Evolutionary conservation across 768 basidiomycete species (phyloP).

Genomic region (Hemileccinum rubropunctum): DNA sequence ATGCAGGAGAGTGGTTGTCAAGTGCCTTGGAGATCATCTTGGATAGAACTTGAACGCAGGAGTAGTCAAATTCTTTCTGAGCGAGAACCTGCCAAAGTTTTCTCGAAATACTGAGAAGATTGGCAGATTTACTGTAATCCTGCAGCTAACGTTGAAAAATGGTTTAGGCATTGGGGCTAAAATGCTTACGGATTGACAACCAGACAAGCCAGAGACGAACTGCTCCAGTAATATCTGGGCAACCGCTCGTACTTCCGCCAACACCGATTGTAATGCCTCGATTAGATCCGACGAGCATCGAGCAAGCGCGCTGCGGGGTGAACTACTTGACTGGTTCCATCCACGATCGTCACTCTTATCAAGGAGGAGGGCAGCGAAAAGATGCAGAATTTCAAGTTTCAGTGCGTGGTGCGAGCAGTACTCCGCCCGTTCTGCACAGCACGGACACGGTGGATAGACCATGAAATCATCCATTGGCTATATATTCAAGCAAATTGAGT

Average conservation of each 20-base stretch:
- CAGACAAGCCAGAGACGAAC: conserved; percentile 12
- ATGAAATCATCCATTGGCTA: conserved; percentile 54
- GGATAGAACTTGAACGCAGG: conserved; percentile 57
- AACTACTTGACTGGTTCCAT: conserved; percentile 1
- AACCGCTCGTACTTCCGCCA: conserved; percentile 18
- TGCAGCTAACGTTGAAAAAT: conserved; percentile 18
- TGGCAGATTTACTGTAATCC: conserved; percentile 33
- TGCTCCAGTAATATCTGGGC: conserved; percentile 19
- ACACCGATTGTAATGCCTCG: conserved; percentile 22
- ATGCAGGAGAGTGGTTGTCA: conserved; percentile 31
- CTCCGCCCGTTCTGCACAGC: conserved; percentile 24
- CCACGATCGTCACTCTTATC: conserved; percentile 28
- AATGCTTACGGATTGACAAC: conserved; percentile 25
- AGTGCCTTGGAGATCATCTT: conserved; percentile 49
- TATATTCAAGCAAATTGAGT: conserved; percentile 25
- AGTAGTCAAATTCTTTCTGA: conserved; percentile 56
- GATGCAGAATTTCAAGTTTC: conserved; percentile 42
- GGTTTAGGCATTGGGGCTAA: background rate
- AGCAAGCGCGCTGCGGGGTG: background rate
- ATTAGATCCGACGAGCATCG: conserved; percentile 10
- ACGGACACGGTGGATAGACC: conserved; percentile 35
- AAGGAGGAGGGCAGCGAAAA: conserved; percentile 41
- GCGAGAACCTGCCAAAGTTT: conserved; percentile 44
- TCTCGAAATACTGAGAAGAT: conserved; percentile 38
- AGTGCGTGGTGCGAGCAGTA: conserved; percentile 29